Conservation (phyloP, 2,329 filamentous ascomycete genomes). For the Ceratocystis lukuohia region DNA sequence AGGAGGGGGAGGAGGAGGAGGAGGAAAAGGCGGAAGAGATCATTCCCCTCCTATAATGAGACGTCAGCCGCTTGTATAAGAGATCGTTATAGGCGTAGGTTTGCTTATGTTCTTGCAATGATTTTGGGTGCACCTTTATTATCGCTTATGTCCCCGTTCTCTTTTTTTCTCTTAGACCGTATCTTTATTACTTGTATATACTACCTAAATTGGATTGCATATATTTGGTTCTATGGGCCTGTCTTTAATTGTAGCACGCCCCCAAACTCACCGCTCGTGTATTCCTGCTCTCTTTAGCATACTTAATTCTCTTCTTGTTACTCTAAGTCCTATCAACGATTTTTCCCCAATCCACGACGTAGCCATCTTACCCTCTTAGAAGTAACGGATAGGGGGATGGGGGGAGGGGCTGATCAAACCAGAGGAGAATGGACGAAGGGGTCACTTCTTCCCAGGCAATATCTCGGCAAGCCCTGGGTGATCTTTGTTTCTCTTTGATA, state of each 20-base stretch:
- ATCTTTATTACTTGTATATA: constrained; percentile 4
- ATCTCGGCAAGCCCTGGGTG: not conserved
- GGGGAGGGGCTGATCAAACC: not conserved
- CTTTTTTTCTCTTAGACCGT: not conserved
- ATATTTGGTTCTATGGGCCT: not conserved
- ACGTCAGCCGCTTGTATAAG: too few species aligned
- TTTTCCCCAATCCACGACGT: not conserved
- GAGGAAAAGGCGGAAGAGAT: not conserved
- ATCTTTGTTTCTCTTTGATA: not conserved
- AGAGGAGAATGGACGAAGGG: not conserved
- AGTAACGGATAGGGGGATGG: too few species aligned
- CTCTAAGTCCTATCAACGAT: not conserved
- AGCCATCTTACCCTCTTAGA: not conserved
- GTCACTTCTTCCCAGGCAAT: not conserved
- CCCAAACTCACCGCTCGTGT: not conserved
- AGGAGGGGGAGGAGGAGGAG: constrained; percentile 4
- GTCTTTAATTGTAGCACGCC: not conserved
- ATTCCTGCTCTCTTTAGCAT: not conserved
- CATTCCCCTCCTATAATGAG: not conserved
- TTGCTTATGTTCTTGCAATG: not conserved
- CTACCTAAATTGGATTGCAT: not conserved
- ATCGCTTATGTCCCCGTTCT: not conserved
- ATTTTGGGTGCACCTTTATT: not conserved
- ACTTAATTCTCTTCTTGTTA: not conserved
- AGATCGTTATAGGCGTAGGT: not conserved